Percentiles rank a stretch among this genome's conserved stretches.
These are phyloP conservation scores for Cyberlindnera saturnus DNA, from an alignment of 805 yeast species.

Conservation along the genomic window DNA sequence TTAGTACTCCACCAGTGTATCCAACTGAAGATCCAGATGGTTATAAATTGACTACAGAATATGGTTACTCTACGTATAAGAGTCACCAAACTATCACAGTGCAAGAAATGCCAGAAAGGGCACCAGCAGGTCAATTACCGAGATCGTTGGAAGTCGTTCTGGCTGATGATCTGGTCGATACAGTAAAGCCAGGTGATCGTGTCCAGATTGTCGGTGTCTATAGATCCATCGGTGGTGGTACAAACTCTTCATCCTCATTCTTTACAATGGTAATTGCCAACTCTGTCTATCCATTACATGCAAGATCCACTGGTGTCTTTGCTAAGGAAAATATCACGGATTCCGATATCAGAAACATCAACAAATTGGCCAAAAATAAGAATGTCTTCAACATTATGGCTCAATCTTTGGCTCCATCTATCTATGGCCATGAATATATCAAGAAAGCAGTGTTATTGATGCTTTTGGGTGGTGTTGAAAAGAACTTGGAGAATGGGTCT, in stretches of 20 bases:
- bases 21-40: slow-evolving; percentile 94
- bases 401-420: slow-evolving; percentile 90
- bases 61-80: slow-evolving; percentile 85
- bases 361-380: slow-evolving; percentile 61
- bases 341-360: slow-evolving; percentile 79
- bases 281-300: slow-evolving; percentile 82
- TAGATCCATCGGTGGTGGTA: slow-evolving; percentile 78
- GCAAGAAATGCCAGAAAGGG: slow-evolving; percentile 96
- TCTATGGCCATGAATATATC: slow-evolving; percentile 87
- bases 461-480: slow-evolving; percentile 92
- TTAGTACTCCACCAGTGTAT: slow-evolving; percentile 76
- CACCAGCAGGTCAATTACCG: slow-evolving; percentile 97
- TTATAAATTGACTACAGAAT: slow-evolving; percentile 81
- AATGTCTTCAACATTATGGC: slow-evolving; percentile 75
- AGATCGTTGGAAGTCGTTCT: slow-evolving; percentile 87
- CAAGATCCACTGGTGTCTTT: slow-evolving; percentile 81
- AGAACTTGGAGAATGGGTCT: slow-evolving; percentile 89
- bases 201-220: slow-evolving; percentile 91
- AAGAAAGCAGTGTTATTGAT: slow-evolving; percentile 86
- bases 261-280: slow-evolving; percentile 81
- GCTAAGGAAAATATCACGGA: slow-evolving; percentile 66
- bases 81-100: slow-evolving; percentile 92
- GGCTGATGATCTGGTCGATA: slow-evolving; percentile 92
- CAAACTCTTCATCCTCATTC: slow-evolving; percentile 56
- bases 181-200: slow-evolving; percentile 93